Evolutionary conservation across 1,284 basidiomycete genomes (phyloP), one percentile per base, ranked within the genome.

Genomic region (Cryptococcus hybrid): DNA sequence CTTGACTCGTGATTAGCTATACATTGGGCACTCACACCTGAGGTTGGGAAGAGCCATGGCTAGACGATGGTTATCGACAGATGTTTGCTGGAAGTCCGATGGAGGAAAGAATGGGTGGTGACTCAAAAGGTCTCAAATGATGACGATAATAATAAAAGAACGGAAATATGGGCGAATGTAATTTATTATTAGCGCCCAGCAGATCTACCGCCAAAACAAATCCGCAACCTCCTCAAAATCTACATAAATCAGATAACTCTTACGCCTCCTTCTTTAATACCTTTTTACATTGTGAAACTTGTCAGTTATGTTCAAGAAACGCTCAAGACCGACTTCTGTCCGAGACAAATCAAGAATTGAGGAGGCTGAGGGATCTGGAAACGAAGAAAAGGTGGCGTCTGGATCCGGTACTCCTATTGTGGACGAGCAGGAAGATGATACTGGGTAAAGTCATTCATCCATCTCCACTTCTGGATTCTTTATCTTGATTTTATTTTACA

Each of bases 221-320:
- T 18, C 18, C 18, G 18, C 12, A 6, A 35, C n/a, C 34, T 36
- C n/a, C n/a, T n/a, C 18, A 18, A 18, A 18, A 18, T 18, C 18
- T 18, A 42, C n/a, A 9, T 2, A n/a, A 42, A 42, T 9, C 39
- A 2, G 9, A 42, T 42, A 9, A 18, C 18, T 18, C 18, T 18
- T 18, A 18, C 18, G 18, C 18, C 18, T 18, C 18, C 9, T 18
- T 18, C 15, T 30, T 18, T 38, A 51, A 6, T 37, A 18, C 30
- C 11, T 5, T 13, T 37, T 11, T 12, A 44, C 4, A 24, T 13
- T 15, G 18, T 48, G 11, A 9, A 4, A 9, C 36, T 2, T 34
- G 11, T 39, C 18, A n/a, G 50, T 7, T 12, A 79, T 80, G 77
- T 80, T 80, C 69, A 80, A 80, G 68, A 79, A 79, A 63, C 71